These are phyloP conservation scores for Calonectria montana DNA, from an alignment of 2,329 filamentous ascomycete species.

Conservation along the genomic window DNA sequence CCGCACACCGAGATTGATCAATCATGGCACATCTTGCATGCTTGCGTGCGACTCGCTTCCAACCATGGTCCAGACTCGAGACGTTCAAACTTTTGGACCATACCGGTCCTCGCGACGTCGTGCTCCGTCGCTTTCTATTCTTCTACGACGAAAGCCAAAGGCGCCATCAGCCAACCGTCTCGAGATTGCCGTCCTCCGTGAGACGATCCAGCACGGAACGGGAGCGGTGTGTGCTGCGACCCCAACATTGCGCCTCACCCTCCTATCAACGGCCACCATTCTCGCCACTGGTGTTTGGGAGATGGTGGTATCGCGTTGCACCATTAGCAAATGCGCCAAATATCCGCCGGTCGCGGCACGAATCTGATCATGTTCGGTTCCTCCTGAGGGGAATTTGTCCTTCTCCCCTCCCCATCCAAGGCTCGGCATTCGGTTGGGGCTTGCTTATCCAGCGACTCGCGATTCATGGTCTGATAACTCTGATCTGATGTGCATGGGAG, in stretches of 20 bases:
- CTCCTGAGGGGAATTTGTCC: background rate
- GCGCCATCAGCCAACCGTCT: slow-evolving; percentile 1
- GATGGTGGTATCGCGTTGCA: slow-evolving; percentile 21
- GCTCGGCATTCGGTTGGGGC: background rate
- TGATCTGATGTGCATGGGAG: background rate
- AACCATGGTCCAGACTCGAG: background rate
- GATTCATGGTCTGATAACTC: slow-evolving; percentile 17
- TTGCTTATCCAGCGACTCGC: background rate
- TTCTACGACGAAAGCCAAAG: background rate
- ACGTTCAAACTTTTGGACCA: background rate
- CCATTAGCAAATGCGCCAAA: slow-evolving; percentile 12
- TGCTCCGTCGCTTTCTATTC: background rate
- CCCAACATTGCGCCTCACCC: background rate
- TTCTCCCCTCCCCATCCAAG: background rate
- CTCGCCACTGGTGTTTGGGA: slow-evolving; percentile 17
- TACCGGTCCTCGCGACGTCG: background rate
- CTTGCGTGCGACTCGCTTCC: slow-evolving; percentile 9
- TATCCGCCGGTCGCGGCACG: slow-evolving; percentile 1
- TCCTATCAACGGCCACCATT: slow-evolving; percentile 8
- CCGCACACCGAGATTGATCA: slow-evolving; percentile 38
- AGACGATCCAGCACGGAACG: slow-evolving; percentile 8
- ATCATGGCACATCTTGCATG: slow-evolving; percentile 18
- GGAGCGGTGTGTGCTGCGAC: slow-evolving; percentile 21
- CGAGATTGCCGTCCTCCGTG: background rate
- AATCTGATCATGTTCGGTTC: background rate